Base-by-base conservation (phyloP, 2,329 filamentous ascomycete species). In the Sporothrix schenckii region DNA sequence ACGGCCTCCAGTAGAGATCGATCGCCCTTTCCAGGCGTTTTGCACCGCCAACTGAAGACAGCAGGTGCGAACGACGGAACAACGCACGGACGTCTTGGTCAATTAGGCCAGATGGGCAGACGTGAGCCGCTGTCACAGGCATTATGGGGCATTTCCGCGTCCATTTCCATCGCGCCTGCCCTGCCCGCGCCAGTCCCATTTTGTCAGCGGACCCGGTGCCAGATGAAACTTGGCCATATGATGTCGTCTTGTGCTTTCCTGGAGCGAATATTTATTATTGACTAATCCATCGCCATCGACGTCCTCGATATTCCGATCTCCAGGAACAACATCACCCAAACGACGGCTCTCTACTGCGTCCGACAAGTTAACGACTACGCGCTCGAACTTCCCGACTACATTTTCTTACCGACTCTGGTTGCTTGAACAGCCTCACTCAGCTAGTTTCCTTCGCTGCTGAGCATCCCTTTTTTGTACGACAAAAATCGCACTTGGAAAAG, bases 201-300 rank as follows among this genome's bases (percentile, higher is more conserved):
- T 68, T 68, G 52, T 49, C 66, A 34, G 66, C 66, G 49, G 34
- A 24, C 69, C 24, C 3, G 14, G 49, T 44, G 49, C 30, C 10
- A 60, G 54, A 14, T 70, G 69, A 70, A 70, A 70, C 69, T 50
- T 70, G 69, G 69, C 63, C 68, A 50, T 63, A 65, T 70, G 69
- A 70, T 70, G 69, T 68, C 69, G 61, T 44, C 60, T 70, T 49
- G 50, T 30, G 52, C 66, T 52, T 56, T 53, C 66, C 5, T 39
- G 16, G 21, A 30, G 52, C 69, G 27, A 66, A 58, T 52, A 47
- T 50, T 65, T 56, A 61, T 19, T 70, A 72, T 70, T 72, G 60
- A 65, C 67, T 69, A 65, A 69, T 69, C 44, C 61, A 52, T 66
- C 58, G 54, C 30, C 49, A 41, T 72, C 41, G 16, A 60, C 30